Base-by-base conservation (phyloP, 106 monocot genomes). In the Platanthera zijinensis region DNA sequence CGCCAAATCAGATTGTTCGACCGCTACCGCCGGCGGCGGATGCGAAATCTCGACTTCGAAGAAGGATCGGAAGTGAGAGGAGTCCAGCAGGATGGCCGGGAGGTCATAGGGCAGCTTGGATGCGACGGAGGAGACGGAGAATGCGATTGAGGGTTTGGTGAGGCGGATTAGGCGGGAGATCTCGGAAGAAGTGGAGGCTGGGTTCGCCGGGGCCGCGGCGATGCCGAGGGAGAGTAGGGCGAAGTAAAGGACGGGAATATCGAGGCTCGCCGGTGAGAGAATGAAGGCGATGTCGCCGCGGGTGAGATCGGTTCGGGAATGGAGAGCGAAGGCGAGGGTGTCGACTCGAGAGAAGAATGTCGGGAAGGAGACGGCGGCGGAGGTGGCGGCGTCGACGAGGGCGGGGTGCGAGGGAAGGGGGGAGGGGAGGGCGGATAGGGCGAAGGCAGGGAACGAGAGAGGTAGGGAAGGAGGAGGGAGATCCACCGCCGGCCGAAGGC, bases 201-300 rank as follows among this genome's bases (percentile, higher is more conserved):
- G 89, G 82, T 92, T 95, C 63, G 91, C 86, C 4, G 92, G 84
- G 59, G 83, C 75, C 69, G 86, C 50, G 63, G 80, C 75, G 61
- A 71, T 85, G 66, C 92, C 95, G 59, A 92, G 11, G 73, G 89
- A 84, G 63, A 92, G 86, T 17, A 92, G 87, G 32, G 92, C 69
- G 78, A 87, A 70, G 84, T 86, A 95, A 56, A 90, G 86, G 45
- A 80, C 50, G 10, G 87, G 89, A 22, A 90, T n/a, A 19, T 90
- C 86, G 48, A 83, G 71, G 73, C 57, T 15, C 17, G 84, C 4
- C 1, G 86, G 89, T 32, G 68, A 75, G 77, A 90, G 82, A 21
- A 90, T 17, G 82, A 90, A 86, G 51, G 80, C 80, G 4, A 90
- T 86, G 57, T 84, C 45, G 62, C 89, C 84, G 52, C 82, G 76